Percentiles rank a stretch among this genome's conserved stretches.
Evolutionary conservation across 345 rosid species (phyloP).

Genomic region (Lepidium sativum): DNA sequence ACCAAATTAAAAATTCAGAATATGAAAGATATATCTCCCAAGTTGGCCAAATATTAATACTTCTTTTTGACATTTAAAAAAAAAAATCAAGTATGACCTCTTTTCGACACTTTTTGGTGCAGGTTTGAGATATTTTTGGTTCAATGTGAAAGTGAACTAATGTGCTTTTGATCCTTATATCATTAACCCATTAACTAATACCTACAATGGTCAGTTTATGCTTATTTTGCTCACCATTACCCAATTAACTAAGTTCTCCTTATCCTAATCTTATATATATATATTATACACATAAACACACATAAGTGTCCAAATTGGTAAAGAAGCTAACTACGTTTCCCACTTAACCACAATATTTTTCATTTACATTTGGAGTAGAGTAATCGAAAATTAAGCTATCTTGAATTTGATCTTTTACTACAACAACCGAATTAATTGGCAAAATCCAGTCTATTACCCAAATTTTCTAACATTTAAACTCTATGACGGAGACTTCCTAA

Average conservation of each 20-base stretch:
- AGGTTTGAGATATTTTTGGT: constrained; percentile 22
- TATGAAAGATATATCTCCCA: constrained; percentile 4
- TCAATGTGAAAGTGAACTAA: constrained; percentile 12
- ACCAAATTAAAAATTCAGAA: constrained; percentile 3
- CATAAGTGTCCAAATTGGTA: not conserved
- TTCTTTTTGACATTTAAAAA: constrained; percentile 30
- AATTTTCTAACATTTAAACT: no score
- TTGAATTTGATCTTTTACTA: no score
- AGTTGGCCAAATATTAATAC: constrained; percentile 23
- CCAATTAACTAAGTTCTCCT: not conserved
- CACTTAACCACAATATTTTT: not conserved
- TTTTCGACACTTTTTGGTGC: constrained; percentile 9
- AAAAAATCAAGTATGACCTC: constrained; percentile 1
- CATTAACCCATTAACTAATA: constrained; percentile 12
- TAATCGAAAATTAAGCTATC: not conserved
- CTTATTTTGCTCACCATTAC: constrained; percentile 6
- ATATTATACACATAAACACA: not conserved
- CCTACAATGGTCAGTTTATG: not conserved
- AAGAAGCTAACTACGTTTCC: not conserved
- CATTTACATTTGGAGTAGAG: not conserved
- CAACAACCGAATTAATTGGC: no score
- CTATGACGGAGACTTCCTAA: no score
- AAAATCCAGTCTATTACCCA: no score
- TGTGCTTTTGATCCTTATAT: constrained; percentile 9
- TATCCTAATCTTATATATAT: not conserved